Evolutionary conservation across 2,329 filamentous ascomycete species (phyloP), one percentile per base, ranked within the genome.

Genomic region (Paradendryphiella salina): DNA sequence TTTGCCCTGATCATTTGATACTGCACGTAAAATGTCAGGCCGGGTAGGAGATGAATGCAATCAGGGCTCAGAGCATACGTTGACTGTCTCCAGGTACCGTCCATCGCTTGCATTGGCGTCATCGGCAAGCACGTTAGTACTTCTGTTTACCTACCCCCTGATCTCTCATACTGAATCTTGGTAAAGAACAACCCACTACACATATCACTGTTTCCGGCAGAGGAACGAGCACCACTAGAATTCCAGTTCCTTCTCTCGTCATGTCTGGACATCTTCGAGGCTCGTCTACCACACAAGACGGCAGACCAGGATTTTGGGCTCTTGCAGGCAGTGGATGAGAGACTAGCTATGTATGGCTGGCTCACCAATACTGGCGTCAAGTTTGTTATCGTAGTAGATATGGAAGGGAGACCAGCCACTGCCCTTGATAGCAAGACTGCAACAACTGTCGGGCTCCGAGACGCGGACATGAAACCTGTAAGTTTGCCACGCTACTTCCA

Each of bases 311-410:
- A 97, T 72, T 87, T 94, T 60, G 93, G 94, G 23, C 83, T 97
- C 10, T 82, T 99, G 42, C 93, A 97, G 76, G 91, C 92, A 52
- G 82, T 97, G 52, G 94, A 97, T 77, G 93, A 99, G 76, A 84
- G 92, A 20, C 82, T 97, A 38, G 91, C 92, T 29, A 88, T 91
- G 61, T 99, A 97, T 77, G 94, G 94, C 65, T 96, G 90, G 85
- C 84, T 97, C 74, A 96, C 94, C 49, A 97, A 96, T 75, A 97
- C 94, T 20, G 91, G 91, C 33, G 85, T 96, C 57, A 92, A 93
- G 71, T 86, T 99, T 67, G 85, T 97, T 28, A 87, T 91, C 56
- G 84, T 96, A 3, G 87, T 97, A 23, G 93, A 99, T 75, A 90
- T 96, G 83, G 85, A 91, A 61, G 92, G 91, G 1, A 79, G 87